Evolutionary conservation across 805 yeast genomes (phyloP).

Genomic region (Myxozyma kluyveri): DNA sequence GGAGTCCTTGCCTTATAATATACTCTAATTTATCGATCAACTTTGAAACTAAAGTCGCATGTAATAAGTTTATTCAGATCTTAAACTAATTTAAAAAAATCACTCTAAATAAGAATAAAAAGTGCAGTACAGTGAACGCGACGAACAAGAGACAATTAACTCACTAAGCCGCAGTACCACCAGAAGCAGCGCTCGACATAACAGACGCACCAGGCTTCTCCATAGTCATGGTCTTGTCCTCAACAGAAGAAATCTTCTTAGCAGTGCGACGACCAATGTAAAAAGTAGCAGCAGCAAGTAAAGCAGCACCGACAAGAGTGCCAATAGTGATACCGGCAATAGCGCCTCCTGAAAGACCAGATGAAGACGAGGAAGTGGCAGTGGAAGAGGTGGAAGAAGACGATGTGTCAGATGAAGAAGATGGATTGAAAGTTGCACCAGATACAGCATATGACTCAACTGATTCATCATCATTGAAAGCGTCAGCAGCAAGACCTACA

Average conservation of each 20-base stretch:
- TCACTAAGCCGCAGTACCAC: too few species aligned
- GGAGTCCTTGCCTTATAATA: too few species aligned
- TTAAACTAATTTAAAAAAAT: too few species aligned
- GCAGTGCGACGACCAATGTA: conserved; percentile 9
- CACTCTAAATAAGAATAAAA: too few species aligned
- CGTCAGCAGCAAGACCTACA: conserved; percentile 6
- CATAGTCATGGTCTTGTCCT: too few species aligned
- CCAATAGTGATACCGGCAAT: conserved; percentile 18
- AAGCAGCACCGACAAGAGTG: conserved; percentile 7
- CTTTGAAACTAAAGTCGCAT: too few species aligned
- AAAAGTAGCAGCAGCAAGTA: conserved; percentile 6
- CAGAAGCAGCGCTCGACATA: too few species aligned
- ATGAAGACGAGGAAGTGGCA: neutral
- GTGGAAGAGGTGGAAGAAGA: conserved; percentile 4
- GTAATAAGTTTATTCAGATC: too few species aligned
- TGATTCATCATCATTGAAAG: conserved; percentile 1
- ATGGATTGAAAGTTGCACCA: conserved; percentile 5
- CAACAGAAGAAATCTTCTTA: too few species aligned
- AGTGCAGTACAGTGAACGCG: neutral
- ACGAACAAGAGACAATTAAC: neutral
- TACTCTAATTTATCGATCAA: too few species aligned
- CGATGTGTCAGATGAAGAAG: neutral
- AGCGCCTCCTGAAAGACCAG: conserved; percentile 7
- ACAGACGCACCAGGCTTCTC: too few species aligned
- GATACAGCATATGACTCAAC: conserved; percentile 11